Evolutionary conservation across 257 asterid genomes (phyloP).

Genomic region (Osmanthus fragrans): DNA sequence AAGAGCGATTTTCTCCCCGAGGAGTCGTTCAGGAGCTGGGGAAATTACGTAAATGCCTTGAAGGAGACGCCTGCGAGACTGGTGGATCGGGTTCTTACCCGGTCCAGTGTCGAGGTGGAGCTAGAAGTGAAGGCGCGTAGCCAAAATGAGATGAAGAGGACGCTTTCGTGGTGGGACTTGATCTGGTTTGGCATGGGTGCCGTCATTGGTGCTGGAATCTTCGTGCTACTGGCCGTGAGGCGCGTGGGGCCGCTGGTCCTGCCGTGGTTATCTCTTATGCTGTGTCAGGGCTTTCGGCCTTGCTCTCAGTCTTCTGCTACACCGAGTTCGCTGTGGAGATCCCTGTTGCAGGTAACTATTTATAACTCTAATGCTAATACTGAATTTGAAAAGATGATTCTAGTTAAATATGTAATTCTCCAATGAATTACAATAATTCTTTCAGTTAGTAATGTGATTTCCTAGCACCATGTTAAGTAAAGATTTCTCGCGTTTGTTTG

Average conservation of each 20-base stretch:
- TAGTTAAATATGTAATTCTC: not conserved
- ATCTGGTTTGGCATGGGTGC: slow-evolving; percentile 96
- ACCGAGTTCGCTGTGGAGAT: slow-evolving; percentile 87
- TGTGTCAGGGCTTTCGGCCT: slow-evolving; percentile 74
- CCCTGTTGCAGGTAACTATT: slow-evolving; percentile 67
- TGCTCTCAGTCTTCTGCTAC: slow-evolving; percentile 86
- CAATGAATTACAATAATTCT: not conserved
- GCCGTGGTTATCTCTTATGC: slow-evolving; percentile 73
- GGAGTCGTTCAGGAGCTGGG: slow-evolving; percentile 70
- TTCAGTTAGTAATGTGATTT: not conserved
- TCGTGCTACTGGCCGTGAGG: slow-evolving; percentile 77
- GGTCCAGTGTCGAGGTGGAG: slow-evolving; percentile 60
- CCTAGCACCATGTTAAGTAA: not conserved
- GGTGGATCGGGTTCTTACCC: slow-evolving; percentile 51
- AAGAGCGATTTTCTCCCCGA: slow-evolving; percentile 82
- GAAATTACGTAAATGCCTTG: slow-evolving; percentile 56
- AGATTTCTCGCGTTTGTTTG: not conserved
- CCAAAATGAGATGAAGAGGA: slow-evolving; percentile 63
- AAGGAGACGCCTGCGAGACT: slow-evolving; percentile 57
- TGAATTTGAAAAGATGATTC: slow-evolving; percentile 3
- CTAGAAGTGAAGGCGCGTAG: slow-evolving; percentile 57
- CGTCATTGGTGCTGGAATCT: slow-evolving; percentile 85
- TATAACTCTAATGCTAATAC: not conserved
- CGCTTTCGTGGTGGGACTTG: slow-evolving; percentile 81
- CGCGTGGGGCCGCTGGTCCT: slow-evolving; percentile 52